Percentiles rank a stretch among this genome's conserved stretches.
These are phyloP conservation scores for Podila epigama DNA, from an alignment of 192 early-diverging fungal genomes.

Conservation along the genomic window DNA sequence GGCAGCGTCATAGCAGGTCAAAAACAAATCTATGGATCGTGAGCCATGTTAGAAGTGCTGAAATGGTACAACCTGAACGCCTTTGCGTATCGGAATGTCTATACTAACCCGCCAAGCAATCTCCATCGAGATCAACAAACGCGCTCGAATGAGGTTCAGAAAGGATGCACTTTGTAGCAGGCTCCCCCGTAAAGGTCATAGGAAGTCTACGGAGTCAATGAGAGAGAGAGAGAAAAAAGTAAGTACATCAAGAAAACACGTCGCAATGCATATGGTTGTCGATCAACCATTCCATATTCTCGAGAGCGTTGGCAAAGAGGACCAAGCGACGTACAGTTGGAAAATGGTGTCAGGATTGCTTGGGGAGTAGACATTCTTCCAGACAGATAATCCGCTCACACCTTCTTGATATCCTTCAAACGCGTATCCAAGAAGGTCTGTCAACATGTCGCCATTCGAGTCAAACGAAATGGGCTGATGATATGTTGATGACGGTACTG, in stretches of 20 bases:
- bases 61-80: not conserved
- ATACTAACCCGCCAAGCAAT: constrained; percentile 78
- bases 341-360: constrained; percentile 29
- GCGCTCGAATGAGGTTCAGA: constrained; percentile 89
- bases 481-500: constrained; percentile 48
- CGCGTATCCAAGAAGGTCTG: constrained; percentile 63
- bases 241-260: not conserved
- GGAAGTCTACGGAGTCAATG: constrained; percentile 9
- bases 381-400: constrained; percentile 46
- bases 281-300: no score
- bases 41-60: not conserved
- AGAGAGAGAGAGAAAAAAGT: constrained; percentile 3
- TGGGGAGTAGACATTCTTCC: constrained; percentile 53
- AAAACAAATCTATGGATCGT: constrained; percentile 65
- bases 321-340: constrained; percentile 48
- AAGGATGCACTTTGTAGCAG: constrained; percentile 63
- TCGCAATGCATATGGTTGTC: constrained; percentile 6
- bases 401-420: constrained; percentile 44
- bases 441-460: constrained; percentile 66
- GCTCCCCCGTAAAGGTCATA: constrained; percentile 34
- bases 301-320: no score
- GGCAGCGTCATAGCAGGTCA: constrained; percentile 66
- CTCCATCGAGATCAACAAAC: constrained; percentile 92
- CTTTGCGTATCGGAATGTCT: not conserved
- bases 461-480: constrained; percentile 71